Conservation (phyloP, 805 yeast genomes). For the Ogataea ganodermae region DNA sequence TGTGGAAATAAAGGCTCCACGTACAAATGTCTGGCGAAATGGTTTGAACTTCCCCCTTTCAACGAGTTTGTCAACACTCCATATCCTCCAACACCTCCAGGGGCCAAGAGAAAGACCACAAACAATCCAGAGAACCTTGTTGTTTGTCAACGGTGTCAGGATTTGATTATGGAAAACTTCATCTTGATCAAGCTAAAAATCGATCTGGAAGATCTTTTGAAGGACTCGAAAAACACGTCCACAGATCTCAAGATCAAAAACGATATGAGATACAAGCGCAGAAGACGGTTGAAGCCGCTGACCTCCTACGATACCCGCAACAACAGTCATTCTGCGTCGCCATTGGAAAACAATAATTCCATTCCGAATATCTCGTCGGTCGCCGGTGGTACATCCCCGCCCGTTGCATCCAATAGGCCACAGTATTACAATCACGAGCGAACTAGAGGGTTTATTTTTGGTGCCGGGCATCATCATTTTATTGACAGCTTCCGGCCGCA, state of each 20-base stretch:
- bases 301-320: slow-evolving; percentile 10
- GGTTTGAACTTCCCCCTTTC: slow-evolving; percentile 41
- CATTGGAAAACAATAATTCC: slow-evolving; percentile 6
- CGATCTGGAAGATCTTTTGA: slow-evolving; percentile 32
- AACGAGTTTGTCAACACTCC: slow-evolving; percentile 35
- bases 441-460: slow-evolving; percentile 23
- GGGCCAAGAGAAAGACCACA: slow-evolving; percentile 24
- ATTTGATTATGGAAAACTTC: slow-evolving; percentile 31
- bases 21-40: slow-evolving; percentile 33
- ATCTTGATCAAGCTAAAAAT: slow-evolving; percentile 33
- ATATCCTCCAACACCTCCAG: slow-evolving; percentile 39
- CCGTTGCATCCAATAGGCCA: slow-evolving; percentile 8
- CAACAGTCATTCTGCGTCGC: slow-evolving; percentile 1
- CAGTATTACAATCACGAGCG: slow-evolving; percentile 19
- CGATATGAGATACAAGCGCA: slow-evolving; percentile 35
- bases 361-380: neutral
- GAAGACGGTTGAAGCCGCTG: slow-evolving; percentile 27
- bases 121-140: slow-evolving; percentile 37
- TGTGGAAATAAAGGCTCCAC: slow-evolving; percentile 30
- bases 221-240: slow-evolving; percentile 15
- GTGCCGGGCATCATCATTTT: slow-evolving; percentile 19
- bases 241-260: slow-evolving; percentile 25
- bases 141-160: slow-evolving; percentile 33
- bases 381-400: slow-evolving; percentile 4
- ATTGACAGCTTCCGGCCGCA: slow-evolving; percentile 19